A percentile compares a stretch with the other conserved stretches of the same genome.
phyloP scores from a whole-genome alignment of 495 filamentous ascomycete genomes.

The Podospora pseudocomata region DNA sequence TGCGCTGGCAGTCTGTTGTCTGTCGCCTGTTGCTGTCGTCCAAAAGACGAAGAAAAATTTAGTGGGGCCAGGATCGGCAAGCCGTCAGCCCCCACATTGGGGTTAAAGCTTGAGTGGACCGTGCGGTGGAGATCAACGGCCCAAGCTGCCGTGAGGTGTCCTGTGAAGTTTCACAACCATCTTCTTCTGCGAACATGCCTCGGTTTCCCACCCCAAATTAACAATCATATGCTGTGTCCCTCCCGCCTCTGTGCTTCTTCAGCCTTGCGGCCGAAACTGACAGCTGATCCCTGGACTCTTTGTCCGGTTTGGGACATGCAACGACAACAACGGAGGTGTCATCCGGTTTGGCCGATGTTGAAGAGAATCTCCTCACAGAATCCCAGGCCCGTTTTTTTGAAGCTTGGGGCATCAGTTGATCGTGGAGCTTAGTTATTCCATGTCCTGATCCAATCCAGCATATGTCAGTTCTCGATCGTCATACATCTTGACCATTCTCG shows the following conservation, averaged over 20 bases:
- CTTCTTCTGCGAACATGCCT: neutral
- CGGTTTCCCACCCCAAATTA: neutral
- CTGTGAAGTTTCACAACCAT: neutral
- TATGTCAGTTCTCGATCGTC: neutral
- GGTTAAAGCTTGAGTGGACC: neutral
- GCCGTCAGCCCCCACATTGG: neutral
- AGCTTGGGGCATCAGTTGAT: neutral
- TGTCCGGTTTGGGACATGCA: too few species aligned
- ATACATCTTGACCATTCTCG: neutral
- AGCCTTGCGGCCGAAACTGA: neutral
- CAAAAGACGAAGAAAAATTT: conserved; percentile 5
- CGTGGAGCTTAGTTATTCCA: neutral
- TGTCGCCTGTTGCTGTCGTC: neutral
- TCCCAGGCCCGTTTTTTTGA: neutral
- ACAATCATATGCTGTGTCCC: neutral
- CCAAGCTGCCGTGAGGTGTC: neutral
- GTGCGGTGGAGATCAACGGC: neutral
- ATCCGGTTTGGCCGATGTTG: neutral
- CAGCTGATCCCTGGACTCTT: neutral
- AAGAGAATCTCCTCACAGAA: neutral
- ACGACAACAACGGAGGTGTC: neutral
- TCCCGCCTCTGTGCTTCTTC: neutral
- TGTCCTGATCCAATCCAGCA: too few species aligned
- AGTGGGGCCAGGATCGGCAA: conserved; percentile 5
- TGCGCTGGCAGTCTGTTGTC: neutral